These are phyloP conservation scores for Gossypium lobatum DNA, from an alignment of 441 rosid species.

Conservation along the genomic window DNA sequence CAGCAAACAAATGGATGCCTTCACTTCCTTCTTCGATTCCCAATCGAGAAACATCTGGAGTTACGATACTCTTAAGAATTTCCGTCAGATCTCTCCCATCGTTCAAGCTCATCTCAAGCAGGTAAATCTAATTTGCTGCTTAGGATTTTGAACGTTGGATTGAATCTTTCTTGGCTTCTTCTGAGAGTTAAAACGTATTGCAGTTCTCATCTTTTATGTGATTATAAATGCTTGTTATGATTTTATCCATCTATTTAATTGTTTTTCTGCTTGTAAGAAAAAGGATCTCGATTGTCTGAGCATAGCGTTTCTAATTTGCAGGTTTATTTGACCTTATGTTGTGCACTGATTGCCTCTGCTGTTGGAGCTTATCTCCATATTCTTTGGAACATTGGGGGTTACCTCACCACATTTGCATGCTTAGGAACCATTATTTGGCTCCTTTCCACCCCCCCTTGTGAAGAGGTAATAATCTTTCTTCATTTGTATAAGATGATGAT, in stretches of 20 bases:
- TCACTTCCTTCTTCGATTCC: slow-evolving; percentile 41
- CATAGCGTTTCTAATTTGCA: slow-evolving; percentile 14
- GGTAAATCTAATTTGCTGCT: background rate
- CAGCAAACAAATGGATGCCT: slow-evolving; percentile 40
- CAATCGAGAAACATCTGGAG: slow-evolving; percentile 7
- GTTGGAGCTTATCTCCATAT: slow-evolving; percentile 68
- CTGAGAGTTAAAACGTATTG: background rate
- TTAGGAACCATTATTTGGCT: slow-evolving; percentile 56
- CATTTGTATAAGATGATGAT: background rate
- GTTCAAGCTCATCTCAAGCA: slow-evolving; percentile 14
- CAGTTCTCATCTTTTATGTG: background rate
- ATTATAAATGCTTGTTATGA: background rate
- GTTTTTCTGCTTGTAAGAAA: background rate
- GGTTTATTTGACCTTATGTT: slow-evolving; percentile 73
- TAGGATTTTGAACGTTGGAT: background rate
- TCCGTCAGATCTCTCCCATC: slow-evolving; percentile 9
- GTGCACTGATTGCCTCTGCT: slow-evolving; percentile 66
- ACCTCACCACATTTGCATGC: slow-evolving; percentile 52
- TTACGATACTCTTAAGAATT: slow-evolving; percentile 9
- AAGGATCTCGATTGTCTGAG: background rate
- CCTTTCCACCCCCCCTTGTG: slow-evolving; percentile 33
- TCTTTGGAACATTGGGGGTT: slow-evolving; percentile 79
- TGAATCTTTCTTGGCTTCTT: background rate
- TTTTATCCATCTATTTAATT: background rate
- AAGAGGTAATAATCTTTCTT: slow-evolving; percentile 34